A percentile compares a stretch with the other conserved stretches of the same genome.
These are phyloP conservation scores for Hebeloma cylindrosporum DNA, from an alignment of 768 basidiomycete genomes.

Conservation along the genomic window DNA sequence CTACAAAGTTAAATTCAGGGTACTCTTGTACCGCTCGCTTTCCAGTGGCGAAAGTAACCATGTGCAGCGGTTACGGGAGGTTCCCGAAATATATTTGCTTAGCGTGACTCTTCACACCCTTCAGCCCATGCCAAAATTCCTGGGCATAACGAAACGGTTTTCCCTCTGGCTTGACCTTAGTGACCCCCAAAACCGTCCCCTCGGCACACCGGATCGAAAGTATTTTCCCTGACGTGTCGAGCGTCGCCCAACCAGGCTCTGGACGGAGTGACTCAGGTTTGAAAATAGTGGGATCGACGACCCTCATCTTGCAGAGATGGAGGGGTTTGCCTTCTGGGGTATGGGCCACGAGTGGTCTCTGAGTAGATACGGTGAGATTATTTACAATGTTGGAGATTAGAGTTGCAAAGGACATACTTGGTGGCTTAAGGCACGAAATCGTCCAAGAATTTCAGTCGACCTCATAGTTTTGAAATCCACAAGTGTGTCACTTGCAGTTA, in stretches of 20 bases:
- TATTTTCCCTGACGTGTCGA: conserved; percentile 7
- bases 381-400: background rate
- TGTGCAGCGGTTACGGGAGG: too few relatives aligned
- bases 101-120: conserved; percentile 9
- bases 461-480: conserved; percentile 59
- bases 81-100: conserved; percentile 4
- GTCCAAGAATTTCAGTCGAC: conserved; percentile 52
- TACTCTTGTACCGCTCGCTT: too few relatives aligned
- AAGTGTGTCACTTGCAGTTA: conserved; percentile 50
- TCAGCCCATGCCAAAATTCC: conserved; percentile 24
- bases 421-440: conserved; percentile 66
- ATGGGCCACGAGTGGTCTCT: conserved; percentile 20
- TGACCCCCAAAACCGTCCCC: conserved; percentile 15
- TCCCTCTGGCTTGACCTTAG: conserved; percentile 21
- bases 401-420: conserved; percentile 43
- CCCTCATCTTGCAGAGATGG: conserved; percentile 9
- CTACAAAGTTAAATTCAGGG: too few relatives aligned
- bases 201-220: conserved; percentile 17
- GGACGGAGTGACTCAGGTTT: background rate
- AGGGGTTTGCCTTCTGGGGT: conserved; percentile 15
- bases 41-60: too few relatives aligned
- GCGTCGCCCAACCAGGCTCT: conserved; percentile 9
- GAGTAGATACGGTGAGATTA: background rate
- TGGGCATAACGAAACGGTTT: conserved; percentile 18
- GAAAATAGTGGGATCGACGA: background rate